Percentiles rank a stretch among this genome's conserved stretches.
Conservation (phyloP, 1,284 basidiomycete genomes). For the Ganoderma meredithae region DNA sequence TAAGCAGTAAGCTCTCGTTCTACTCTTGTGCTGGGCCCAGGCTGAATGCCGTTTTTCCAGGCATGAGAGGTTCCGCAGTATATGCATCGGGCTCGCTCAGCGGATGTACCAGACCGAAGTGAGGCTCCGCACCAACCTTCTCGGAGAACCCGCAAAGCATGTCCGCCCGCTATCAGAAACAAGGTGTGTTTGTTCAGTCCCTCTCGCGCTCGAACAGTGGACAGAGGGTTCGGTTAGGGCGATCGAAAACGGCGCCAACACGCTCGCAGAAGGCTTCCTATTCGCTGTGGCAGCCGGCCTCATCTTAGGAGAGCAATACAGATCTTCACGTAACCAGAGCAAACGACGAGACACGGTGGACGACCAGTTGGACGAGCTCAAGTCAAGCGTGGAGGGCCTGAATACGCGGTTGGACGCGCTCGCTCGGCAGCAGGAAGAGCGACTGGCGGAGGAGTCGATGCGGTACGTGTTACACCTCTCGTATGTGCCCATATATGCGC, state of each 20-base stretch:
- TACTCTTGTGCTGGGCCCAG: too few relatives aligned
- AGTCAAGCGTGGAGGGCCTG: constrained; percentile 55
- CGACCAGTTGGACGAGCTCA: constrained; percentile 73
- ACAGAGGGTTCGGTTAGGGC: constrained; percentile 58
- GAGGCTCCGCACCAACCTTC: constrained; percentile 77
- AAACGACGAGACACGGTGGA: constrained; percentile 80
- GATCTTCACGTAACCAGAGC: constrained; percentile 75
- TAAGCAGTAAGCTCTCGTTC: constrained; percentile 63
- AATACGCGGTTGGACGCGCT: constrained; percentile 54
- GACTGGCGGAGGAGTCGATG: constrained; percentile 50
- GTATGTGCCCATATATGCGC: constrained; percentile 17
- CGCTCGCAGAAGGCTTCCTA: constrained; percentile 87
- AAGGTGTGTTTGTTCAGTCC: constrained; percentile 55
- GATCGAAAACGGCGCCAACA: constrained; percentile 88
- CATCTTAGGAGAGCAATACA: constrained; percentile 83
- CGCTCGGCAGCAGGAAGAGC: constrained; percentile 52
- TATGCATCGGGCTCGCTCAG: constrained; percentile 85
- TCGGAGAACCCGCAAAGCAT: constrained; percentile 80
- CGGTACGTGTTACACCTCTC: constrained; percentile 48
- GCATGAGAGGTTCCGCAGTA: constrained; percentile 77
- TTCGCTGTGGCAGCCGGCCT: constrained; percentile 81
- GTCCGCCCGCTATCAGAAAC: constrained; percentile 87
- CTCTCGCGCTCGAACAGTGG: neutral
- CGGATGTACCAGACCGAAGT: constrained; percentile 83
- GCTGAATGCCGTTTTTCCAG: constrained; percentile 46